Conservation (phyloP, 2,329 filamentous ascomycete genomes). For the Claviceps quebecensis region DNA sequence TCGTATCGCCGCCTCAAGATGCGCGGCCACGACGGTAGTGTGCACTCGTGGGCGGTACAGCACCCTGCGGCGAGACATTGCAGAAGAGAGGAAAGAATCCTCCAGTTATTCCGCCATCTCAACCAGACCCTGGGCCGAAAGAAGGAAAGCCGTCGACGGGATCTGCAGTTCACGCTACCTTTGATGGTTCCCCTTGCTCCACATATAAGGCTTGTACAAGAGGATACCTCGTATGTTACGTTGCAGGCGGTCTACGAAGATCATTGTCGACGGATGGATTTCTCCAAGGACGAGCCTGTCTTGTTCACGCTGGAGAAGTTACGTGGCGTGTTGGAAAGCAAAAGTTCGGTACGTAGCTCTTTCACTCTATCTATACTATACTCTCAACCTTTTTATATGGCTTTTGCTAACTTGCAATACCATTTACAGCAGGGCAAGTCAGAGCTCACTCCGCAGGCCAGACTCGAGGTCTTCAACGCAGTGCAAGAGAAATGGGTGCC, state of each 20-base stretch:
- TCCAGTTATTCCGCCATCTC: conserved; percentile 94
- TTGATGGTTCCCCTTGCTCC: conserved; percentile 92
- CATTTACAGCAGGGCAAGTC: conserved; percentile 39
- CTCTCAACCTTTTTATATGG: not conserved
- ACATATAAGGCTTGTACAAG: conserved; percentile 87
- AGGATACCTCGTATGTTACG: conserved; percentile 87
- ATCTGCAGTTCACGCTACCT: conserved; percentile 90
- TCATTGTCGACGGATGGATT: conserved; percentile 72
- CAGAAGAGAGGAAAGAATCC: conserved; percentile 81
- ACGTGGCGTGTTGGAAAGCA: conserved; percentile 57
- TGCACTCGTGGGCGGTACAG: conserved; percentile 94
- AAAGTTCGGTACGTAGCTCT: conserved; percentile 38
- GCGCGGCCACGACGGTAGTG: conserved; percentile 88
- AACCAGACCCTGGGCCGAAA: conserved; percentile 84
- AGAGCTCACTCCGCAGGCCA: conserved; percentile 58
- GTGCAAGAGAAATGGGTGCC: conserved; percentile 93
- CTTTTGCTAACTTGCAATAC: not conserved
- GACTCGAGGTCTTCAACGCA: conserved; percentile 82
- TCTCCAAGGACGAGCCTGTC: conserved; percentile 90
- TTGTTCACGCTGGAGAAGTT: conserved; percentile 94
- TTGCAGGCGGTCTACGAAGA: conserved; percentile 94
- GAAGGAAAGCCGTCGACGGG: conserved; percentile 87
- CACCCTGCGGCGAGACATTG: conserved; percentile 89
- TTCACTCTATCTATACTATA: not conserved
- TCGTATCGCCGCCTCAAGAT: conserved; percentile 92